Evolutionary conservation across 2,329 filamentous ascomycete species (phyloP).

Genomic region (Monilinia fructicola): DNA sequence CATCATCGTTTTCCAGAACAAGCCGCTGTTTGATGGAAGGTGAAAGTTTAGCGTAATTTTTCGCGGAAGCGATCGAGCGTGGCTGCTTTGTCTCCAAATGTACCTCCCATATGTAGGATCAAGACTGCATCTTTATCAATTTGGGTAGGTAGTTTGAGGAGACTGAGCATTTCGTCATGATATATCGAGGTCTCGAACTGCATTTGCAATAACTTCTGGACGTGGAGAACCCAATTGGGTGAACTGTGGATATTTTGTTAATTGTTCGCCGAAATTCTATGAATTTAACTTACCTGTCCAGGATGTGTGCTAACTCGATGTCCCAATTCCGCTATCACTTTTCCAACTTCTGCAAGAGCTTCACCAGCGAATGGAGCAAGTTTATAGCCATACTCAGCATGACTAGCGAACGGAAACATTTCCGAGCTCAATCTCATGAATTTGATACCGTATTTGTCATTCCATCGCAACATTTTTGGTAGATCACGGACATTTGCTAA

Average conservation of each 20-base stretch:
- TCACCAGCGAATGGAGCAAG: conserved; percentile 81
- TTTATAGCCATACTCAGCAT: conserved; percentile 81
- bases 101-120: conserved; percentile 90
- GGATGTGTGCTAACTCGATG: conserved; percentile 90
- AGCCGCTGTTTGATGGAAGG: conserved; percentile 73
- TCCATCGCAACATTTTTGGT: conserved; percentile 85
- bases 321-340: conserved; percentile 71
- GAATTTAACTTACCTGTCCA: conserved; percentile 55
- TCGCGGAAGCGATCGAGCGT: conserved; percentile 54
- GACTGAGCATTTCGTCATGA: conserved; percentile 78
- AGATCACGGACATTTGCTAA: conserved; percentile 82
- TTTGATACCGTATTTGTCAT: conserved; percentile 85
- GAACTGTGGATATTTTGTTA: conserved; percentile 48
- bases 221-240: conserved; percentile 87
- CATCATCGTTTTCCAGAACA: conserved; percentile 92
- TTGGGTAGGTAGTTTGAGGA: conserved; percentile 75
- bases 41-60: conserved; percentile 57
- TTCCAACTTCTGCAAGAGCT: conserved; percentile 72
- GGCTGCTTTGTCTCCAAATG: conserved; percentile 71
- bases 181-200: conserved; percentile 83
- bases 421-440: conserved; percentile 92
- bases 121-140: conserved; percentile 84
- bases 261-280: not conserved
- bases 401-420: conserved; percentile 96
- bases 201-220: conserved; percentile 70